Conservation (phyloP, 768 basidiomycete genomes). For the Kwoniella pini region DNA sequence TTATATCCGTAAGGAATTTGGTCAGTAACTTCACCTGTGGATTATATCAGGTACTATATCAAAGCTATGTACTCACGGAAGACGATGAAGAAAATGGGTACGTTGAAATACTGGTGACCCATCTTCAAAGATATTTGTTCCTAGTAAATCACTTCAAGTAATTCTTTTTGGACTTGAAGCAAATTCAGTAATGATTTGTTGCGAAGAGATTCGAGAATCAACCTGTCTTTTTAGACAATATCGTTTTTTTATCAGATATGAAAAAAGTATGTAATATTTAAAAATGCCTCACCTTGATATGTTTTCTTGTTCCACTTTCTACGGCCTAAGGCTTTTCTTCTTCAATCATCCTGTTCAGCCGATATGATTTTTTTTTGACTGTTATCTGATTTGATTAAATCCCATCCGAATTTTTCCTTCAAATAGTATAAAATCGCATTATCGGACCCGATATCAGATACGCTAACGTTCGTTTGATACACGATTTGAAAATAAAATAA, state of each 20-base stretch:
- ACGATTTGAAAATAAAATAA: background rate
- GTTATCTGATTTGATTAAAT: background rate
- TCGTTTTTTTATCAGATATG: background rate
- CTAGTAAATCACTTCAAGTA: no score
- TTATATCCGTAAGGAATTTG: no score
- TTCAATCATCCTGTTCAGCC: no score
- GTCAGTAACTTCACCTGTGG: no score
- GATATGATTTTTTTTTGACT: background rate
- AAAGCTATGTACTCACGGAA: constrained; percentile 61
- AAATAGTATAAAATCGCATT: background rate
- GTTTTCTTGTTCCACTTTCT: no score
- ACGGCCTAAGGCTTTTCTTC: no score
- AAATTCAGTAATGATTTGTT: no score
- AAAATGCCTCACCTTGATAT: no score
- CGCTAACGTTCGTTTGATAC: background rate
- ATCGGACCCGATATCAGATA: constrained; percentile 1
- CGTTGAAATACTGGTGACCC: constrained; percentile 75
- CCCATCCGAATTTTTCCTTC: background rate
- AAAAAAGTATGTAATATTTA: no score
- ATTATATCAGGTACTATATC: constrained; percentile 65
- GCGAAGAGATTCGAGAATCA: no score
- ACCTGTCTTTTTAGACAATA: no score
- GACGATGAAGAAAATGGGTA: constrained; percentile 94
- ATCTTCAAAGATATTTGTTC: constrained; percentile 57
- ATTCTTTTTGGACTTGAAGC: no score